Evolutionary conservation across 1,284 basidiomycete genomes (phyloP).

Genomic region (Pseudozyma thailandica): DNA sequence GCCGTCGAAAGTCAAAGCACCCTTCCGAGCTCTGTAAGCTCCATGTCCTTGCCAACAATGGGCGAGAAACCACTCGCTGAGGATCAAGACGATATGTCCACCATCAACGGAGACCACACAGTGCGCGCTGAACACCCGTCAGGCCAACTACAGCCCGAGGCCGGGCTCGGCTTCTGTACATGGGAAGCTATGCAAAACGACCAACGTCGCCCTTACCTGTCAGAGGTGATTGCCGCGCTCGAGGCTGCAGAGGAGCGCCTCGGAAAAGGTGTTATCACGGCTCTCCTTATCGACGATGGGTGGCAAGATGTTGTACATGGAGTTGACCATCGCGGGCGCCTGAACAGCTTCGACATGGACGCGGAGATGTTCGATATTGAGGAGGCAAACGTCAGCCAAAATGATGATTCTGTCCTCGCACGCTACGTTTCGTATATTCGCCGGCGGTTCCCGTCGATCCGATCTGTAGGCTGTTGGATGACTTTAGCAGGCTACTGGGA

Average conservation of each 20-base stretch:
- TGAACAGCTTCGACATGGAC: slow-evolving; percentile 39
- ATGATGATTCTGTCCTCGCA: slow-evolving; percentile 5
- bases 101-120: slow-evolving; percentile 20
- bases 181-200: slow-evolving; percentile 45
- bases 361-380: slow-evolving; percentile 22
- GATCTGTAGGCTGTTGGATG: slow-evolving; percentile 42
- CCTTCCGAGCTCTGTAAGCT: slow-evolving; percentile 10
- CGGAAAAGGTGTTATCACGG: slow-evolving; percentile 25
- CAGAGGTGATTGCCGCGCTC: slow-evolving; percentile 34
- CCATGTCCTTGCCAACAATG: slow-evolving; percentile 11
- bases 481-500: slow-evolving; percentile 49
- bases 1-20: slow-evolving; percentile 14
- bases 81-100: slow-evolving; percentile 18
- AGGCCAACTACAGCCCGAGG: slow-evolving; percentile 1
- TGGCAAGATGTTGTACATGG: slow-evolving; percentile 34
- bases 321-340: slow-evolving; percentile 24
- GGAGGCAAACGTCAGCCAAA: background rate
- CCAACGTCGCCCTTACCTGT: slow-evolving; percentile 29
- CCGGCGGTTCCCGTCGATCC: slow-evolving; percentile 31
- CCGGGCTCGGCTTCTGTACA: slow-evolving; percentile 44
- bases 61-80: slow-evolving; percentile 8
- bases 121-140: slow-evolving; percentile 2
- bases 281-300: slow-evolving; percentile 47
- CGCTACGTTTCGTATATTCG: slow-evolving; percentile 27
- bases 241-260: slow-evolving; percentile 23